Conservation (phyloP, 768 basidiomycete genomes). For the Mycena polygramma region DNA sequence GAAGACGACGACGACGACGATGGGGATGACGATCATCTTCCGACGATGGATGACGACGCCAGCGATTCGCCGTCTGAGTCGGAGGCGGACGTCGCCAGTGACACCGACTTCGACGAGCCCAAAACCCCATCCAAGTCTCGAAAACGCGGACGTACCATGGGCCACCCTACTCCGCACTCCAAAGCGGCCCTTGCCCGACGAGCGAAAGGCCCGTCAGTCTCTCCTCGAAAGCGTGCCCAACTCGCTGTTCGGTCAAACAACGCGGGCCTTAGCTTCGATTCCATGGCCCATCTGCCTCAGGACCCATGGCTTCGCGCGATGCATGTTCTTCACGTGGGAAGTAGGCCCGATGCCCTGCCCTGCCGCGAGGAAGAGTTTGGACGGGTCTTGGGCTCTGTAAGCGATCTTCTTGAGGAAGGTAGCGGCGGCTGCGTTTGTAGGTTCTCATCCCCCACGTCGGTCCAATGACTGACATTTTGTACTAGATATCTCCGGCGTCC, state of each 20-base stretch:
- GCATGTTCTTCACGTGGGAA: constrained; percentile 93
- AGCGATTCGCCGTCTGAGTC: constrained; percentile 48
- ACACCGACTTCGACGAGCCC: constrained; percentile 51
- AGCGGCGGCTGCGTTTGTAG: constrained; percentile 96
- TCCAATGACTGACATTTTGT: not conserved
- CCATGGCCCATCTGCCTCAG: constrained; percentile 66
- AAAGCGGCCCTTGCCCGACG: constrained; percentile 74
- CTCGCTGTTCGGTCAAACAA: constrained; percentile 25
- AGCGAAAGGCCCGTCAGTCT: constrained; percentile 37
- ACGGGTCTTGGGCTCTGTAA: constrained; percentile 79
- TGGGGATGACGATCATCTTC: constrained; percentile 41
- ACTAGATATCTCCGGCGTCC: constrained; percentile 95
- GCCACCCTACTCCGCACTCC: constrained; percentile 81
- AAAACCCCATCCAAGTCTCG: constrained; percentile 62
- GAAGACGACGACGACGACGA: constrained; percentile 41
- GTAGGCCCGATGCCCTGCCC: constrained; percentile 89
- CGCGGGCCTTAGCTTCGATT: constrained; percentile 43
- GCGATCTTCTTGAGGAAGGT: constrained; percentile 90
- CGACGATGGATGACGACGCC: constrained; percentile 38
- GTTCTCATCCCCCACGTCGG: constrained; percentile 44
- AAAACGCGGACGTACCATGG: constrained; percentile 54
- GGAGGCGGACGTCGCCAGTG: constrained; percentile 36
- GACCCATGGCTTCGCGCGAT: constrained; percentile 91
- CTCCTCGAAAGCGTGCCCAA: constrained; percentile 45
- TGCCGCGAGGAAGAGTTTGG: constrained; percentile 91